These are phyloP conservation scores for Blastomyces gilchristii DNA, from an alignment of 2,329 filamentous ascomycete species.

Conservation along the genomic window DNA sequence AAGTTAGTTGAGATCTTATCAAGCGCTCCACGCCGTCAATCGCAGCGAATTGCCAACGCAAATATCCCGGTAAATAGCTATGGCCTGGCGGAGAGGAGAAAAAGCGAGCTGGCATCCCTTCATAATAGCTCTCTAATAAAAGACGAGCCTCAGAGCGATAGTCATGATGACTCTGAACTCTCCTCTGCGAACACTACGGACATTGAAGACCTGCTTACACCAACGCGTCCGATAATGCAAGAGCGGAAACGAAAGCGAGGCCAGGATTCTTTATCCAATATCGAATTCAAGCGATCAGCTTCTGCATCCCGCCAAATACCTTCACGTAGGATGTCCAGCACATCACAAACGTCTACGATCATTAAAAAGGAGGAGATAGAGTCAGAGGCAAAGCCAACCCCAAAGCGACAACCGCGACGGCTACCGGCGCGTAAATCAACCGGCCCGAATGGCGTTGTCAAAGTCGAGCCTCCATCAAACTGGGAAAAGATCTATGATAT, in stretches of 20 bases:
- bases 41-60: conserved; percentile 23
- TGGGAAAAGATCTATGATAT: conserved; percentile 75
- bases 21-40: conserved; percentile 33
- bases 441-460: conserved; percentile 27
- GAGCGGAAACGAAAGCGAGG: conserved; percentile 41
- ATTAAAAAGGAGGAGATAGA: not conserved
- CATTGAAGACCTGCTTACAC: conserved; percentile 48
- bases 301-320: conserved; percentile 12
- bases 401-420: conserved; percentile 29
- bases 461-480: conserved; percentile 55
- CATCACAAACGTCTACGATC: not conserved
- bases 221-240: conserved; percentile 22
- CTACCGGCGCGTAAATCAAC: conserved; percentile 33
- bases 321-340: not conserved
- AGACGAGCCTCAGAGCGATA: conserved; percentile 26
- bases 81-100: conserved; percentile 24
- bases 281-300: not conserved
- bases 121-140: conserved; percentile 18
- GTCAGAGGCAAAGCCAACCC: conserved; percentile 15
- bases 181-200: conserved; percentile 36
- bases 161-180: conserved; percentile 24
- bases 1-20: conserved; percentile 45
- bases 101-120: conserved; percentile 21
- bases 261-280: not conserved
- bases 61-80: conserved; percentile 1